Base-by-base conservation (phyloP, 345 rosid genomes). In the Eutrema yunnanense region DNA sequence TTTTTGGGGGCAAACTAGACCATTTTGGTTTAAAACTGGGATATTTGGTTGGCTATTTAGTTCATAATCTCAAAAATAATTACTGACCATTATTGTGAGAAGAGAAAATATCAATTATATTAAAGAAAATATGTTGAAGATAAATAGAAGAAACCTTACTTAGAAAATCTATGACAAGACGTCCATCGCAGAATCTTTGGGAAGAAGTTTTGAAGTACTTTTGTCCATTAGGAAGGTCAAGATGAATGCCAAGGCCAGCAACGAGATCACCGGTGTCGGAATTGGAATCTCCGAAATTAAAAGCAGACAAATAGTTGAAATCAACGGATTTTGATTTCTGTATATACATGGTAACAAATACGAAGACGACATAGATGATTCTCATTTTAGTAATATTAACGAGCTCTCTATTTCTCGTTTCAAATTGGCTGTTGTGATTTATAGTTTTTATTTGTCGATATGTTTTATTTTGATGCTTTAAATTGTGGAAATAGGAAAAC, bases 201-300 rank as follows among this genome's bases (percentile, higher is more conserved):
- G 90, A 44, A 6, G 91, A 80, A 53, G 55, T 47, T 62, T 79
- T 72, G 84, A 88, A 89, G 74, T 68, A 81, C 44, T 9, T 69
- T 68, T 78, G 60, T 6, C 97, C 88, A 12, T 83, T 16, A 7
- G 92, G 88, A 44, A 71, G 81, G 11, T 71, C 79, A 29, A 86
- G 73, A 51, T 9, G 72, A 73, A 79, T 9, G 55, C 90, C 93
- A 4, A 78, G 76, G 10, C 81, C 90, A 33, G 92, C 90, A 10
- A 62, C 69, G 9, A 75, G 75, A 41, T 82, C 82, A 6, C 96
- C 88, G 0, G 91, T 89, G 74, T 91, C 97, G 0, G 92, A 87
- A 65, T 85, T 89, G 1, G 96, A 88, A 65, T 87, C 96, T 47
- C 97, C 92, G 22, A 88, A 91, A 77, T 84, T 85, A 82, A 87